Evolutionary conservation across 805 yeast genomes (phyloP).

Genomic region (Hanseniaspora lindneri): DNA sequence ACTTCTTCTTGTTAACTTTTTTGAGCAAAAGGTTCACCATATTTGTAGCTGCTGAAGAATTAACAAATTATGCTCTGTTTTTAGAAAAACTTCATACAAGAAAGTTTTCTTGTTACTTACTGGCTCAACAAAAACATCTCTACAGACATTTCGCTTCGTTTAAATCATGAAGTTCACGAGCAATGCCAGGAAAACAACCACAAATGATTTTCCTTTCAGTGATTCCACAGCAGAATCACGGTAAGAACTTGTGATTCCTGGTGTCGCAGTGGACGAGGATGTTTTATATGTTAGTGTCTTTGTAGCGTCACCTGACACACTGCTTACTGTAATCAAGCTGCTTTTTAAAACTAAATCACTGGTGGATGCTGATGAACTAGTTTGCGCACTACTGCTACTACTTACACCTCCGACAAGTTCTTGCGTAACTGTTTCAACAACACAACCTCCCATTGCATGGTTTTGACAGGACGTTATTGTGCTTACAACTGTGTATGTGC

Average conservation of each 20-base stretch:
- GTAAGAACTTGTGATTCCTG: neutral
- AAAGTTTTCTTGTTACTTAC: no score
- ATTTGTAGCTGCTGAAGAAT: no score
- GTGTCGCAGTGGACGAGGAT: neutral
- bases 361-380: no score
- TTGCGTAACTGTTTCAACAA: neutral
- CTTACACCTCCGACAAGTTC: neutral
- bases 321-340: neutral
- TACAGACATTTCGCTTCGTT: neutral
- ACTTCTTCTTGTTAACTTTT: no score
- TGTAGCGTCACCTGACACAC: neutral
- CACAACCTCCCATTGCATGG: constrained; percentile 14
- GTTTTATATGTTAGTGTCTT: neutral
- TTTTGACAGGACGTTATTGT: constrained; percentile 16
- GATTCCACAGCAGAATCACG: neutral
- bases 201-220: neutral
- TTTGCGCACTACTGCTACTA: no score
- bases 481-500: constrained; percentile 1
- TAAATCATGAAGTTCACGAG: neutral
- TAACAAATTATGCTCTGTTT: no score
- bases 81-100: no score
- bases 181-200: neutral
- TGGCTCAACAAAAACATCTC: no score
- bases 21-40: no score
- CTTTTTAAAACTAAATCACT: no score